Base-by-base conservation (phyloP, 1,139 yeast species). In the Schwanniomyces etchellsii region DNA sequence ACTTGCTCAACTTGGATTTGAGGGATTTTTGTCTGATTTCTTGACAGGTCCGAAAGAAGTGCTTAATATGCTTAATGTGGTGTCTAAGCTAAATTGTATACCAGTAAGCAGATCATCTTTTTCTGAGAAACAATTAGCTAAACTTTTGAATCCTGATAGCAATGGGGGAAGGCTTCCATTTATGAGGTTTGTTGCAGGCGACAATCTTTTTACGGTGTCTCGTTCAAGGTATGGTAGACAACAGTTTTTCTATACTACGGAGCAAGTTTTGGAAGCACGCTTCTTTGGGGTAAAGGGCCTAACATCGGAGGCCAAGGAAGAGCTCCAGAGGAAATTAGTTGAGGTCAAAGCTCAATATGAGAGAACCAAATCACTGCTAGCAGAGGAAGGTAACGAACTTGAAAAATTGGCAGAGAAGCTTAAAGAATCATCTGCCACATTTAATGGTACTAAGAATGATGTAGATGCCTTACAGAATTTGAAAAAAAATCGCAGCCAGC, bases 21-120 rank as follows among this genome's bases (percentile, higher is more conserved):
- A 84, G 37, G 93, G 95, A 0, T 84, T 74, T 44, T 46, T 88
- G 22, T 57, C 75, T 2, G 96, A 91, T 45, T 75, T 75, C 38
- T 48, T 91, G 2, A 57, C 60, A 1, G 98, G 96, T 0, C 95
- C 96, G 1, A 50, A 55, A 6, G 71, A 74, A n/a, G 95, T 91
- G 1, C 50, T 86, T 28, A 66, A 70, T 32, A 85, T 84, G 86
- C 64, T 91, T 28, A 77, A 82, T 42, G 79, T 74, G 37, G 67
- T 69, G 18, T 61, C 74, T 10, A 64, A 62, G 27, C 55, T 88
- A 16, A 75, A 83, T 39, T 55, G 60, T 28, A 74, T 84, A 22
- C 96, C 96, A 0, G 78, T 80, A 5, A 50, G 82, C 0, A 55
- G 58, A 11, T 50, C 50, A 10, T 68, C 67, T 3, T 48, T 79